Evolutionary conservation across 2,329 filamentous ascomycete genomes (phyloP), one percentile per base, ranked within the genome.

Genomic region (Canariomyces notabilis): DNA sequence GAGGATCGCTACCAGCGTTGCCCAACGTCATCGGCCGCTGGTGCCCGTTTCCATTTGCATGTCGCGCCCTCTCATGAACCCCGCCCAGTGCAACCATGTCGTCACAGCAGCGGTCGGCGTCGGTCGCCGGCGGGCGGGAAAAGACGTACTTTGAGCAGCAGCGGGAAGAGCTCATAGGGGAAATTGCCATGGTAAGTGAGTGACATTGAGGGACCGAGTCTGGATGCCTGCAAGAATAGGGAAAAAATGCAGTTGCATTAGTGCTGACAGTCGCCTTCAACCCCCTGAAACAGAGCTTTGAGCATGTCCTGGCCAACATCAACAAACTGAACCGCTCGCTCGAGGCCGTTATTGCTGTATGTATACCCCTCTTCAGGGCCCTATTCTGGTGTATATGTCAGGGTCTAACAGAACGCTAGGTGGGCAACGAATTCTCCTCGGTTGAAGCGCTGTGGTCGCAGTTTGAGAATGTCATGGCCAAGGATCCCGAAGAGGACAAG

Each of bases 381-480:
- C n/a, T n/a, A n/a, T n/a, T n/a, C n/a, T n/a, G n/a, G n/a, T n/a
- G n/a, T n/a, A n/a, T n/a, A n/a, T n/a, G n/a, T n/a, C n/a, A n/a
- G n/a, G n/a, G n/a, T n/a, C n/a, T n/a, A n/a, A n/a, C n/a, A n/a
- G n/a, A n/a, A n/a, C n/a, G n/a, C n/a, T n/a, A 88, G 83, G 83
- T 98, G 42, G 93, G 93, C 31, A 95, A 95, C 67, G 93, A 98
- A 62, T 96, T 98, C 68, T 84, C 87, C n/a, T 90, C 89, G 4
- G 93, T 98, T 35, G 93, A 98, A 67, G 89, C 89, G 22, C 76
- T 98, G 14, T 98, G 93, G 93, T 94, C 87, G 32, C 89, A 95
- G 61, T 97, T 98, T 62, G 93, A 98, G 70, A 87, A 84, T 56
- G 90, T 97, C 58, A 97, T 96, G 90, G 87, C 80, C 7, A 87